phyloP scores from a whole-genome alignment of 1,139 yeast genomes.

The Lodderomyces metapsilosis region DNA sequence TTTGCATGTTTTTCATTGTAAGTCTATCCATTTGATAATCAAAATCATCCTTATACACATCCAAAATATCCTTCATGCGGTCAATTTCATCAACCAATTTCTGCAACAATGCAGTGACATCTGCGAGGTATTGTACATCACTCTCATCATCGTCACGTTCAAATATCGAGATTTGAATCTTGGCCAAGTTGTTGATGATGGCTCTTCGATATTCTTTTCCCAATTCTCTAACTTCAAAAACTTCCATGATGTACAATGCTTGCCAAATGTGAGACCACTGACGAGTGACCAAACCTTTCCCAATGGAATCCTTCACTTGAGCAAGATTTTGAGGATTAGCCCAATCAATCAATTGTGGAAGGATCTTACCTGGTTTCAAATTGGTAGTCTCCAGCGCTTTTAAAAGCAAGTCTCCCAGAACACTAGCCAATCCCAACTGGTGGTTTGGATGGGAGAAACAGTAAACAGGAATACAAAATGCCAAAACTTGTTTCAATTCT shows the following conservation, averaged over 20 bases:
- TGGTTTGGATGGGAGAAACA: slow-evolving; percentile 76
- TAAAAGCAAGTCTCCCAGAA: slow-evolving; percentile 65
- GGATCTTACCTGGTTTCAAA: slow-evolving; percentile 55
- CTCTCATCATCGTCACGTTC: slow-evolving; percentile 20
- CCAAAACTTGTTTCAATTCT: slow-evolving; percentile 73
- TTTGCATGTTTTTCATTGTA: slow-evolving; percentile 4
- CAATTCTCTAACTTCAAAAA: slow-evolving; percentile 27
- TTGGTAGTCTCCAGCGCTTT: slow-evolving; percentile 47
- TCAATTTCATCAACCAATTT: slow-evolving; percentile 35
- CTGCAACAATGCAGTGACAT: slow-evolving; percentile 17
- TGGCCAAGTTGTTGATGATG: slow-evolving; percentile 52
- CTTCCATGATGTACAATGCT: slow-evolving; percentile 54
- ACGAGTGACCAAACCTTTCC: slow-evolving; percentile 22
- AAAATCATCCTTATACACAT: slow-evolving; percentile 16
- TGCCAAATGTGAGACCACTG: slow-evolving; percentile 55
- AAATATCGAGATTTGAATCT: slow-evolving; percentile 38
- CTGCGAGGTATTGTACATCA: not conserved
- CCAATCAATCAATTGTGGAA: slow-evolving; percentile 82
- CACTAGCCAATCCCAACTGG: slow-evolving; percentile 63
- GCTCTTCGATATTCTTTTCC: slow-evolving; percentile 53
- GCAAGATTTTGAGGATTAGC: slow-evolving; percentile 78
- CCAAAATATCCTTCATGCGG: slow-evolving; percentile 31
- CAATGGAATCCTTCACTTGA: slow-evolving; percentile 29
- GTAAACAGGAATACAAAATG: slow-evolving; percentile 89
- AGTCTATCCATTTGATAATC: slow-evolving; percentile 27